Evolutionary conservation across 208 protist species (phyloP).

Genomic region (Spongospora subterranea): DNA sequence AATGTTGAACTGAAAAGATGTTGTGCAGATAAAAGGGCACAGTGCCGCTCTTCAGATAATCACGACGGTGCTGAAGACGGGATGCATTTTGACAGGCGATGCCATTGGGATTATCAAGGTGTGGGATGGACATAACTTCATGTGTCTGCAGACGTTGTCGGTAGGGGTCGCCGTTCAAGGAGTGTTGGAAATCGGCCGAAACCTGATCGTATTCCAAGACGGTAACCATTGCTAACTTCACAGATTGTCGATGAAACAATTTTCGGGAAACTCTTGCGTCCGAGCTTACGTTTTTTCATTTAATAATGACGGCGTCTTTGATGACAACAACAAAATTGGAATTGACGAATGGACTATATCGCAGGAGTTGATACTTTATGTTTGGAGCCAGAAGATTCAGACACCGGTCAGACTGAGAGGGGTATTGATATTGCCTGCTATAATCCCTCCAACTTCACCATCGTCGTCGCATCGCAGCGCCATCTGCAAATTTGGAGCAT

Average conservation of each 20-base stretch:
- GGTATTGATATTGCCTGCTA: background rate
- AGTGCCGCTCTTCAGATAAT: background rate
- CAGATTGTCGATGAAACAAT: too few relatives aligned
- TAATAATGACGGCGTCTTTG: too few relatives aligned
- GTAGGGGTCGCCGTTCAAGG: background rate
- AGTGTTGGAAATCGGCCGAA: background rate
- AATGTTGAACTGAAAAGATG: too few relatives aligned
- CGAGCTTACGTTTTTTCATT: too few relatives aligned
- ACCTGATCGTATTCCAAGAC: background rate
- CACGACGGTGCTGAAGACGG: background rate
- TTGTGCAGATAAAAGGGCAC: background rate
- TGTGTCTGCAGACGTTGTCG: background rate
- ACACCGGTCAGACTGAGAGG: background rate
- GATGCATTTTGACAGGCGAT: background rate
- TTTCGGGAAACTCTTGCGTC: too few relatives aligned
- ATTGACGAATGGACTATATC: too few relatives aligned
- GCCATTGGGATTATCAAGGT: background rate
- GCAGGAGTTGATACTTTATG: background rate
- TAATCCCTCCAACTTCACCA: background rate
- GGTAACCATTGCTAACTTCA: too few relatives aligned
- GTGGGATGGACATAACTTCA: background rate
- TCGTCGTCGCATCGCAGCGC: background rate
- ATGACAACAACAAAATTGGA: too few relatives aligned
- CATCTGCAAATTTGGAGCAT: background rate
- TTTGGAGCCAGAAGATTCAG: background rate